Percentiles rank a stretch among this genome's conserved stretches.
Conservation (phyloP, 2,329 filamentous ascomycete species). For the Fusarium sp. region DNA sequence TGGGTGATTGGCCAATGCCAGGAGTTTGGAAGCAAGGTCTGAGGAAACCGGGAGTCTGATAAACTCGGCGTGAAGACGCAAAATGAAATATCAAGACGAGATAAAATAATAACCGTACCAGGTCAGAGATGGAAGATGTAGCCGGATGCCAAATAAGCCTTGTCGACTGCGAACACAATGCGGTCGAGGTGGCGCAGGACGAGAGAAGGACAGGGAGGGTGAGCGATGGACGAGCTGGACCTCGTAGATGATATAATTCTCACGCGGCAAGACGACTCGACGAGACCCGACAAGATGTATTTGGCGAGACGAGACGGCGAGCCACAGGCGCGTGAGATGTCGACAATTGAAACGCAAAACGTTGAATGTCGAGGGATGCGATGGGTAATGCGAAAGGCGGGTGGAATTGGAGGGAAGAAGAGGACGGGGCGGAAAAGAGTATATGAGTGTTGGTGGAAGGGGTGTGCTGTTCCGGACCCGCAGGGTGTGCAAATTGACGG, state of each 20-base stretch:
- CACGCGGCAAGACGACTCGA: slow-evolving; percentile 17
- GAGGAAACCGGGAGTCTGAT: slow-evolving; percentile 12
- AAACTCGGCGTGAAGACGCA: slow-evolving; percentile 15
- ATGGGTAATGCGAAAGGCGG: slow-evolving; percentile 35
- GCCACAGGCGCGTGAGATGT: slow-evolving; percentile 23
- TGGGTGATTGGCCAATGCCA: slow-evolving; percentile 37
- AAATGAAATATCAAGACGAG: slow-evolving; percentile 24
- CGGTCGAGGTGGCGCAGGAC: slow-evolving; percentile 28
- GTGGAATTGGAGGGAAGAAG: slow-evolving; percentile 40
- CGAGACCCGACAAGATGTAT: slow-evolving; percentile 6
- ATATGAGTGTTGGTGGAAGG: slow-evolving; percentile 40
- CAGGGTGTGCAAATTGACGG: slow-evolving; percentile 24
- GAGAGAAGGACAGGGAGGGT: slow-evolving; percentile 26
- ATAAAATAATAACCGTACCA: slow-evolving; percentile 41
- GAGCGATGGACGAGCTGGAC: slow-evolving; percentile 20
- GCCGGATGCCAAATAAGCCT: slow-evolving; percentile 22
- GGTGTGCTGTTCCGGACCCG: slow-evolving; percentile 12
- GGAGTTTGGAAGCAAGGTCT: slow-evolving; percentile 19
- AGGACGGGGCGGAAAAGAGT: slow-evolving; percentile 41
- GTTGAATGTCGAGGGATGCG: slow-evolving; percentile 21
- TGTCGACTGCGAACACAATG: slow-evolving; percentile 27
- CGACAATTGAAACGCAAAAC: slow-evolving; percentile 22
- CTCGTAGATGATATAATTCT: slow-evolving; percentile 29
- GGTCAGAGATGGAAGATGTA: slow-evolving; percentile 31
- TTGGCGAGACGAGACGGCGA: slow-evolving; percentile 21